These are phyloP conservation scores for Pyrus bretschneideri DNA, from an alignment of 306 rosid species.

Conservation along the genomic window DNA sequence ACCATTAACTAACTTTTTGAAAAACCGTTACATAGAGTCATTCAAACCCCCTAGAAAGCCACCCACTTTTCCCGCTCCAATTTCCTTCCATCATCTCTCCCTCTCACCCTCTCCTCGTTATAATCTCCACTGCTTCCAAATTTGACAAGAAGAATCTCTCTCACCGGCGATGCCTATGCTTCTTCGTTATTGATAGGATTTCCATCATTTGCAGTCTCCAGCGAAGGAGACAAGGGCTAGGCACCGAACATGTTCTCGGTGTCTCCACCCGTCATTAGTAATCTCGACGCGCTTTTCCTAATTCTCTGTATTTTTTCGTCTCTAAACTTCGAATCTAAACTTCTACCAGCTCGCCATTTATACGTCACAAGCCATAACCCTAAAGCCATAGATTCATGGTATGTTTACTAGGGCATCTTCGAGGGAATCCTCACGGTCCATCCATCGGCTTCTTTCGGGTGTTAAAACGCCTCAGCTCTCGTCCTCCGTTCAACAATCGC, in stretches of 20 bases:
- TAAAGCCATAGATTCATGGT: slow-evolving; percentile 8
- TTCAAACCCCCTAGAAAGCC: slow-evolving; percentile 20
- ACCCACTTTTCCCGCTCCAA: slow-evolving; percentile 28
- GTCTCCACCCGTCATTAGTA: no score
- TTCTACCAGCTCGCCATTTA: neutral
- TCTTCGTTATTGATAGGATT: no score
- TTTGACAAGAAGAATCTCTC: neutral
- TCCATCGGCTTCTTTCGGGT: neutral
- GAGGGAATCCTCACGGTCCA: slow-evolving; percentile 18
- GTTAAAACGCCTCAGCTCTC: slow-evolving; percentile 19
- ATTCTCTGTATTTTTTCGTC: neutral
- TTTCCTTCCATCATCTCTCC: neutral
- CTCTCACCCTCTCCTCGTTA: neutral
- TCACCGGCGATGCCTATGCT: neutral
- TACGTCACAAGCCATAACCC: neutral
- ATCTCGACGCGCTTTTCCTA: no score
- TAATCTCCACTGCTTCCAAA: neutral
- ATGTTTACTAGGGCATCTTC: slow-evolving; percentile 49
- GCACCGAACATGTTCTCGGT: no score
- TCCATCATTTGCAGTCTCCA: no score
- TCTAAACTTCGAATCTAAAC: neutral
- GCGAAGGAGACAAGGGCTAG: no score
- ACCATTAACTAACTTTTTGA: slow-evolving; percentile 22
- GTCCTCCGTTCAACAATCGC: slow-evolving; percentile 25
- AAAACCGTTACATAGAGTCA: slow-evolving; percentile 29